A percentile compares a stretch with the other conserved stretches of the same genome.
Conservation (phyloP, 2,329 filamentous ascomycete genomes). For the Hypoxylon sp. region DNA sequence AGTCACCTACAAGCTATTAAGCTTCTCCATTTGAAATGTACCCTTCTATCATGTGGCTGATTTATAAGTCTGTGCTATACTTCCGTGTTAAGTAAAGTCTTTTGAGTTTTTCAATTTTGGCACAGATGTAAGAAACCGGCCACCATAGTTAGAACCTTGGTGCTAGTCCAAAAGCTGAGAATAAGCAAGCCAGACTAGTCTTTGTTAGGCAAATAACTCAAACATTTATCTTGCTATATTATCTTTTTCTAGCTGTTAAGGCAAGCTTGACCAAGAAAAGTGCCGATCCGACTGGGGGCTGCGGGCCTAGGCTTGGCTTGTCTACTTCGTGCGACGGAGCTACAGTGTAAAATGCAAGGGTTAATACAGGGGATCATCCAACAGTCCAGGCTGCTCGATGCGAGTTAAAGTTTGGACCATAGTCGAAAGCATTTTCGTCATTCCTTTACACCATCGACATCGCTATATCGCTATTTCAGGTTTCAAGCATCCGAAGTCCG, state of each 20-base stretch:
- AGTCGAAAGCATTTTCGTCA: conserved; percentile 40
- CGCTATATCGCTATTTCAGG: conserved; percentile 25
- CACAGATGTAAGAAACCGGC: too few species aligned
- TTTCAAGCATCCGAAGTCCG: conserved; percentile 18
- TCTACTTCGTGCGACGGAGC: conserved; percentile 6
- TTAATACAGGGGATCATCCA: conserved; percentile 10
- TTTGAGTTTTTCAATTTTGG: too few species aligned
- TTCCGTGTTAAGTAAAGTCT: too few species aligned
- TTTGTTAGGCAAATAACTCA: conserved; percentile 7
- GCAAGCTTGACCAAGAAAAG: conserved; percentile 31
- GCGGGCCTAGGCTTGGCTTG: conserved; percentile 31
- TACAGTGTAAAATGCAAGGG: conserved; percentile 10
- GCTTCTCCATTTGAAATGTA: too few species aligned
- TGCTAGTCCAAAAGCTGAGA: conserved; percentile 8
- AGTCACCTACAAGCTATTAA: too few species aligned
- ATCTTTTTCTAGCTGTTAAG: conserved; percentile 14
- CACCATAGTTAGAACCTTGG: too few species aligned
- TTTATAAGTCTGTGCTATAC: too few species aligned
- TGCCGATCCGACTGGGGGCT: conserved; percentile 38
- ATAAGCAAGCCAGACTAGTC: conserved; percentile 10
- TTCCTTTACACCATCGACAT: conserved; percentile 29
- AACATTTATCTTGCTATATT: conserved; percentile 21
- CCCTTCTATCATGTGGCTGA: too few species aligned
- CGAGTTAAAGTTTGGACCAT: conserved; percentile 34
- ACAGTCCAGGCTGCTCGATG: conserved; percentile 23